Evolutionary conservation across 495 filamentous ascomycete genomes (phyloP), one percentile per base, ranked within the genome.

Genomic region (Podospora comata): DNA sequence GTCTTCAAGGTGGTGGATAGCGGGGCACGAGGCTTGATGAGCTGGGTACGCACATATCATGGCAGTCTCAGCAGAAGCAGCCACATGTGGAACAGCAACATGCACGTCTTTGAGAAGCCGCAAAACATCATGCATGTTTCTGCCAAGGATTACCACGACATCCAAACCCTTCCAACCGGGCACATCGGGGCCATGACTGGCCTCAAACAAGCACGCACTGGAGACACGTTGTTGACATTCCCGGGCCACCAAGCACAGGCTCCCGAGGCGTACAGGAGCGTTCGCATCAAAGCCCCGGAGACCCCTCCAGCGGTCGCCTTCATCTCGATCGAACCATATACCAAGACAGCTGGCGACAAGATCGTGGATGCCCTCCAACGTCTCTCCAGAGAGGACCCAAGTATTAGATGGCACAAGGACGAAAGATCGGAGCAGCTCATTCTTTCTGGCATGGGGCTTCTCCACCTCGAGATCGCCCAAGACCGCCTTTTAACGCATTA

Each of bases 1-100:
- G 96, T 96, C 16, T 99, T 99, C 85, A 99, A 99, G 77, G 96
- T 98, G 13, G 92, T 97, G 70, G 89, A 95, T 70, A 94, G 98
- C 71, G 79, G 90, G 15, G 87, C 89, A 60, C 89, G 92, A 15
- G 96, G 96, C 11, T 89, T 95, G 20, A 85, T 99, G 68, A 92
- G 96, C 67, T 99, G 94, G 73, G 88, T 97, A 5, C 87, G 96
- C 16, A 92, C 97, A 19, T 97, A 99, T 78, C 91, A 92, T 11
- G 96, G 96, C 6, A 83, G 86, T 2, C 80, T 99, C 26, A 86
- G 86, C 69, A 86, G 89, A 28, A 91, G 91, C 67, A 84, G 88
- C 58, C 78, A 87, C 18, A 84, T 97, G 27, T 97, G 88, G 86
- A 98, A 99, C 76, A 92, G 94, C 32, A 93, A 91, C 72, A 85